Evolutionary conservation across 2,329 filamentous ascomycete genomes (phyloP), one percentile per base, ranked within the genome.

Genomic region (Aspergillus brasiliensis): DNA sequence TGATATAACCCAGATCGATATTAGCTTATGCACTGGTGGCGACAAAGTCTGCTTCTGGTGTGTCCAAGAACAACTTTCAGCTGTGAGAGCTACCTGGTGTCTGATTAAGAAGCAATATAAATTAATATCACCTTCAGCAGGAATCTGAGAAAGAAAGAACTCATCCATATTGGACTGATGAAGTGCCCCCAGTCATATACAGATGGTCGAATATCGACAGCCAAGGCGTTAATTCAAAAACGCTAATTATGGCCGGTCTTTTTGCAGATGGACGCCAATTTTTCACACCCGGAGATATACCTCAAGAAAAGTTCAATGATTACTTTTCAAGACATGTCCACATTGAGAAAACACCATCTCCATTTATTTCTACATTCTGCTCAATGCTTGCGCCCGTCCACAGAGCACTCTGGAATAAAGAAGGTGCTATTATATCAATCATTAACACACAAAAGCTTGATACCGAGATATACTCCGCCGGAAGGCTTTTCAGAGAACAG

Each of bases 321-420:
- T 60, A 66, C 13, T 64, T 75, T 7, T 46, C 52, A 1, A 64
- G 54, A 0, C 75, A 78, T 59, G 66, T 74, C 0, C 65, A 62
- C 0, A 69, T 62, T 17, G 21, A 62, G 2, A 37, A 63, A 0
- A 37, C 65, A 1, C 48, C 57, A 0, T 71, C 72, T 0, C 75
- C 76, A 0, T 76, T 78, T 10, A 75, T 78, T 4, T 78, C 76
- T 0, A 69, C 71, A 0, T 74, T 64, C 5, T 52, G 44, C 0
- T 65, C 67, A 0, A 67, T 69, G 1, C 55, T 78, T 0, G 51
- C 71, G 0, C 71, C 75, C 0, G 44, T 78, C 0, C 75, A 78
- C 42, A 64, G 75, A 38, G 73, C 69, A 0, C n/a, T 77, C 3
- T 57, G 63, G 5, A 49, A 61, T 0, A 40, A 63, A 17, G 63